A percentile compares a stretch with the other conserved stretches of the same genome.
Conservation (phyloP, 768 basidiomycete species). For the Fibroporia radiculosa region DNA sequence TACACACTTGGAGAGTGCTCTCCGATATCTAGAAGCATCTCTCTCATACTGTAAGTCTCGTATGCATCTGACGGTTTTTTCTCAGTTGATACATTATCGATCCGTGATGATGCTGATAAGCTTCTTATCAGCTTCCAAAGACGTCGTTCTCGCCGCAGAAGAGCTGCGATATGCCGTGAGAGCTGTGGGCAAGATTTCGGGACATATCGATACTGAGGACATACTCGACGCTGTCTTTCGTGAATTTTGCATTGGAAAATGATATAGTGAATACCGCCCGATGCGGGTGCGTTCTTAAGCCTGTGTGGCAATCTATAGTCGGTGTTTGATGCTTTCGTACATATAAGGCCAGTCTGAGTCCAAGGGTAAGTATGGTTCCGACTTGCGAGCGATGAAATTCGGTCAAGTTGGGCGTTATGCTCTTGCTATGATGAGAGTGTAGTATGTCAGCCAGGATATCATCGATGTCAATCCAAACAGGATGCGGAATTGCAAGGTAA, state of each 20-base stretch:
- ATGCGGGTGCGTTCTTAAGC: no score
- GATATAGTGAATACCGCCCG: no score
- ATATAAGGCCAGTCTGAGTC: no score
- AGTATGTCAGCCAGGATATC: no score
- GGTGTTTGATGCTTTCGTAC: no score
- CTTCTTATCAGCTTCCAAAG: conserved; percentile 39
- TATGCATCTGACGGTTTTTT: background rate
- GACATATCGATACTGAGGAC: conserved; percentile 75
- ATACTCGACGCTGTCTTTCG: conserved; percentile 75
- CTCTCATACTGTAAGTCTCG: conserved; percentile 33
- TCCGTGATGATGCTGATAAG: background rate
- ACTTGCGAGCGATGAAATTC: no score
- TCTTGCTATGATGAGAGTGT: no score
- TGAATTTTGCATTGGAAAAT: conserved; percentile 90
- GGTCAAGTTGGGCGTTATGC: no score
- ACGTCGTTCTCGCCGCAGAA: conserved; percentile 79
- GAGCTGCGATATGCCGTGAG: conserved; percentile 81
- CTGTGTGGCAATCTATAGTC: no score
- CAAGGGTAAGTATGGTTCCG: no score
- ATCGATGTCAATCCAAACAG: no score
- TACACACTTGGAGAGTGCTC: conserved; percentile 61
- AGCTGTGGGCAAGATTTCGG: conserved; percentile 80
- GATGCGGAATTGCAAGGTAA: no score
- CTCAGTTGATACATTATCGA: background rate
- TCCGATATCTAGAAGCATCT: conserved; percentile 56